Conservation (phyloP, 1,139 yeast species). For the Saccharomyces pastorianus region DNA sequence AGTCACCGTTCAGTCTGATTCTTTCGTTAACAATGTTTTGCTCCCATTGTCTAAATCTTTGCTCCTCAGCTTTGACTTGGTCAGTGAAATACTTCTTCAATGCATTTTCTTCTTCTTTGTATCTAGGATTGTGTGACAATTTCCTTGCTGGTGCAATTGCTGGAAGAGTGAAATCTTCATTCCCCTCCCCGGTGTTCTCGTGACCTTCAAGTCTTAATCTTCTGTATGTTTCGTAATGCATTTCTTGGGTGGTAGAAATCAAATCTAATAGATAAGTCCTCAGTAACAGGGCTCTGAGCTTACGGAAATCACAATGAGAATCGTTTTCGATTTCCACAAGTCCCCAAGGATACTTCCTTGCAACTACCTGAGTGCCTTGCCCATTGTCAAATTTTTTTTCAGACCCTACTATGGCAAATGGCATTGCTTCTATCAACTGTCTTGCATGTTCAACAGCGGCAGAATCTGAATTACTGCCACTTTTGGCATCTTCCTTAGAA, state of each 20-base stretch:
- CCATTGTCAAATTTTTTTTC: conserved; percentile 75
- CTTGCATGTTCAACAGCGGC: conserved; percentile 76
- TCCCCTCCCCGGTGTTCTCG: conserved; percentile 32
- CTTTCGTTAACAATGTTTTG: conserved; percentile 90
- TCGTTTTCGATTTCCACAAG: conserved; percentile 95
- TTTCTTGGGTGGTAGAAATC: conserved; percentile 79
- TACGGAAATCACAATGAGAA: conserved; percentile 89
- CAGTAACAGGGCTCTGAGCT: conserved; percentile 75
- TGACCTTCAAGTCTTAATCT: conserved; percentile 62
- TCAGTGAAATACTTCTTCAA: conserved; percentile 94
- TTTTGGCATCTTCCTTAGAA: conserved; percentile 21
- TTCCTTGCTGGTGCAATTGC: conserved; percentile 34
- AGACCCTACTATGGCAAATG: conserved; percentile 87
- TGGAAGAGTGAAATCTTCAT: conserved; percentile 17
- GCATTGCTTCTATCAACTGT: conserved; percentile 83
- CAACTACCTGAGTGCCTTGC: conserved; percentile 71
- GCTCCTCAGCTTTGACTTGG: conserved; percentile 95
- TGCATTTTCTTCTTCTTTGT: conserved; percentile 92
- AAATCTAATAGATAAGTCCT: conserved; percentile 93
- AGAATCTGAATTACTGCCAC: conserved; percentile 54
- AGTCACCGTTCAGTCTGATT: conserved; percentile 85
- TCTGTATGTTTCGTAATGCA: conserved; percentile 87
- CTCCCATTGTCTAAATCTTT: conserved; percentile 97
- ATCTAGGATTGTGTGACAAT: conserved; percentile 70
- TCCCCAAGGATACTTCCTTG: conserved; percentile 97